phyloP scores from a whole-genome alignment of 139 green algal genomes.

The Axilococcus clingmanii region DNA sequence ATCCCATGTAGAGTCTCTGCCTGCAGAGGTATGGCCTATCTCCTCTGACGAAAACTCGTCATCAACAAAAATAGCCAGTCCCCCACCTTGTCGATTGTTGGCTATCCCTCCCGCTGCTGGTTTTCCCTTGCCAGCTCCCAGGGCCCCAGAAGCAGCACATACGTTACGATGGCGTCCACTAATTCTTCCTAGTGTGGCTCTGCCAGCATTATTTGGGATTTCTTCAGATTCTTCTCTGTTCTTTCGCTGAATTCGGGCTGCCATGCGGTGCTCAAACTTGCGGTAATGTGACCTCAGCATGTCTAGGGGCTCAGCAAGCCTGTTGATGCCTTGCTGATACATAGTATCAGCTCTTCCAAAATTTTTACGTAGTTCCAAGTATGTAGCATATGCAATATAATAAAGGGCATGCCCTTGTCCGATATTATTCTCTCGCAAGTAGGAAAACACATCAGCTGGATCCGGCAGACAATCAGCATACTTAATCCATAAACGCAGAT shows the following conservation, averaged over 20 bases:
- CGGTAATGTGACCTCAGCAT: conserved; percentile 58
- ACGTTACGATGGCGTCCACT: background rate
- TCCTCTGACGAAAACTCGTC: conserved; percentile 43
- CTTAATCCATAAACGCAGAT: conserved; percentile 88
- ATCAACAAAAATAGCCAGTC: conserved; percentile 58
- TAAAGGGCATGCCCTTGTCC: conserved; percentile 70
- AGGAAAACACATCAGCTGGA: conserved; percentile 77
- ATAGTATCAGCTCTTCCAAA: conserved; percentile 56
- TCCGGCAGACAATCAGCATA: conserved; percentile 84
- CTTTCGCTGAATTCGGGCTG: conserved; percentile 51
- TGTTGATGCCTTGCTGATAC: conserved; percentile 64
- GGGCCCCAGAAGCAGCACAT: background rate
- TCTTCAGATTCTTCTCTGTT: conserved; percentile 34
- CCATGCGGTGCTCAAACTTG: conserved; percentile 80
- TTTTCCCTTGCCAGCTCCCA: conserved; percentile 34
- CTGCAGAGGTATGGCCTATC: background rate
- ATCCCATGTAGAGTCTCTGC: conserved; percentile 1
- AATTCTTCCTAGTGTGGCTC: conserved; percentile 21
- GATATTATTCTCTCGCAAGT: conserved; percentile 64
- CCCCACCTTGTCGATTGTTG: conserved; percentile 10
- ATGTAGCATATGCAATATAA: conserved; percentile 79
- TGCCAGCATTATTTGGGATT: conserved; percentile 10
- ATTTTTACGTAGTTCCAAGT: conserved; percentile 64
- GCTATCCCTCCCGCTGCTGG: conserved; percentile 17
- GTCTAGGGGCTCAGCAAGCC: conserved; percentile 53